Base-by-base conservation (phyloP, 2,329 filamentous ascomycete genomes). In the Lecanicillium sp. region DNA sequence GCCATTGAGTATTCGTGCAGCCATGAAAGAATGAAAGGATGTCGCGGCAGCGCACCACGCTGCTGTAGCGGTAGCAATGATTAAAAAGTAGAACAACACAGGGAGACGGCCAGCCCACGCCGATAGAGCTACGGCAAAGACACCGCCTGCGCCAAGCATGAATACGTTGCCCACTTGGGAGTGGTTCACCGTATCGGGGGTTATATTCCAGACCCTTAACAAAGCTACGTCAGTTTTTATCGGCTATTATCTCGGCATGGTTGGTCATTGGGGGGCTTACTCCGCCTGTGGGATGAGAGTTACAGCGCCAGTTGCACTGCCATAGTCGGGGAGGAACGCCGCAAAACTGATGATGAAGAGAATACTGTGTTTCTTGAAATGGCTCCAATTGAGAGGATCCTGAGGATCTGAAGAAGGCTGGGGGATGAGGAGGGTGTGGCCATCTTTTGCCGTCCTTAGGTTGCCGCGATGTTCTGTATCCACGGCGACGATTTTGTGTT, bases 131-230 rank as follows among this genome's bases (percentile, higher is more conserved):
- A 69, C 64, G 7, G 59, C 61, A 36, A 61, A 49, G 13, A 64
- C 53, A 1, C 64, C 65, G 17, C 65, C 65, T 0, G 59, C 59
- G 8, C 64, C 65, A 5, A 72, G 56, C 58, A 70, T 70, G 44
- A 74, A 71, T 1, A 74, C 63, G 43, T 74, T 74, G 6, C 71
- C 62, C 14, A 66, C 70, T 9, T 17, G 14, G 29, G 29, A 14
- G 30, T 71, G 65, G 45, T 75, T 73, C 42, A 74, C 66, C 17
- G 61, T 59, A 29, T 71, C 61, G 27, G 65, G 62, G 4, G 62
- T 56, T 50, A 70, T 65, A 18, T 59, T 46, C 71, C 71, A 76
- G 52, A 17, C 29, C 29, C 29, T 32, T 9, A 8, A 32, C 14
- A 17, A 17, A 9, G 14, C 25, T 27, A n/a, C n/a, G 29, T 32